Evolutionary conservation across 208 protist genomes (phyloP), one percentile per base, ranked within the genome.

Genomic region (Leishmania aethiopica): DNA sequence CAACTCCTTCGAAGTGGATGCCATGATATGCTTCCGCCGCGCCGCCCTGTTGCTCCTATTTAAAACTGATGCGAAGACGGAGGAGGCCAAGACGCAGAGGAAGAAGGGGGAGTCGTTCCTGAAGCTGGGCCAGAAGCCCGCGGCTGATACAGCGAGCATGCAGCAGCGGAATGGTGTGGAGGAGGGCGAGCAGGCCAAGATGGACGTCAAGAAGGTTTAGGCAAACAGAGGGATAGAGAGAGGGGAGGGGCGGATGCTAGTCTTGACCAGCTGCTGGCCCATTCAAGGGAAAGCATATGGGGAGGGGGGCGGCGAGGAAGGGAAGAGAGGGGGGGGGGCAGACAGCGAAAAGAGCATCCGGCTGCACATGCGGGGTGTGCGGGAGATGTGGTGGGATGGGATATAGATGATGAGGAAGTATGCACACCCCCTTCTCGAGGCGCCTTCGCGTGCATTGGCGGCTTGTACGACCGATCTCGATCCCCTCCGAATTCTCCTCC

Each of bases 1-100:
- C 42, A 87, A 88, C 40, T 85, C 92, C 66, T 83, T 74, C 53
- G 79, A 78, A 42, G 79, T 88, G 71, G 82, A 93, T 53, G 94
- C 91, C 45, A 89, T 83, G 37, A 86, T 92, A n/a, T 92, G 88
- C 88, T 95, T 90, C 75, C 90, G 92, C n/a, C 92, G 95, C 32
- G 84, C 94, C 1, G 86, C 87, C 22, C 84, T 96, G 22, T 82
- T 95, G 35, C 84, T 94, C 35, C 86, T 97, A 55, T 97, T 92
- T 77, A 90, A 88, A 70, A 91, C 94, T 25, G 86, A 90, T 53
- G 84, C 81, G 19, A 93, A 95, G 73, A 90, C 81, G 40, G 85
- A 86, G 62, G 94, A 97, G 88, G 86, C 92, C 69, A 77, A 75
- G 47, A 62, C 62, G 67, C 89, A 91, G 77, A 86, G 88, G 69